Evolutionary conservation across 805 yeast species (phyloP), one percentile per base, ranked within the genome.

Genomic region (Cyberlindnera saturnus): DNA sequence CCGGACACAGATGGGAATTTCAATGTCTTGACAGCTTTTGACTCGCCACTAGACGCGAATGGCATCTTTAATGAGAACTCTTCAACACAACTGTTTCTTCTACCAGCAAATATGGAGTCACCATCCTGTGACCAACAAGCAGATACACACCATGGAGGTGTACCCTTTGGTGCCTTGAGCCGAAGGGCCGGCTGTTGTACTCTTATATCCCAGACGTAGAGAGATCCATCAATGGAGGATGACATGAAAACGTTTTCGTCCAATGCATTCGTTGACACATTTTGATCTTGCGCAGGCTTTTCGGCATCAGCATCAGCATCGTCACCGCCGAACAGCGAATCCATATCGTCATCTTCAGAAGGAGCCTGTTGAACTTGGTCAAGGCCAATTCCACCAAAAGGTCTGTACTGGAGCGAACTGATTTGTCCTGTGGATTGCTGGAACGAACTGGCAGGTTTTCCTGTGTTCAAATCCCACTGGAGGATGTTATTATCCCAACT

Each of bases 141-240:
- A 7, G 87, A 76, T 74, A 84, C 80, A 62, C 96, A 84, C 98
- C 98, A 93, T 0, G 98, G 98, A 0, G 98, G 96, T 0, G 83
- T 74, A 1, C 77, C 78, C 9, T 73, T 66, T 1, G 87, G 81
- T 1, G 81, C 74, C 18, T 63, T 73, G 13, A 81, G 60, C 32
- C 70, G 70, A 15, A 80, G 57, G 0, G 73, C 81, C 4, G 71
- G 65, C 0, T 67, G 62, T 4, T 56, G 46, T 2, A 66, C 60
- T 45, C 99, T 72, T 5, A 74, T 64, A 61, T 93, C 99, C 96
- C 96, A 90, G 5, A 93, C 63, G 47, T 77, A 78, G 3, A 90
- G 61, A 0, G 81, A 70, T 5, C 99, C 99, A 60, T 90, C 93
- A 42, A 89, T 79, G 7, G 89, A 77, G 0, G 96, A 81, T 1